A percentile compares a stretch with the other conserved stretches of the same genome.
These are phyloP conservation scores for Boechera stricta DNA, from an alignment of 345 rosid genomes.

Conservation along the genomic window DNA sequence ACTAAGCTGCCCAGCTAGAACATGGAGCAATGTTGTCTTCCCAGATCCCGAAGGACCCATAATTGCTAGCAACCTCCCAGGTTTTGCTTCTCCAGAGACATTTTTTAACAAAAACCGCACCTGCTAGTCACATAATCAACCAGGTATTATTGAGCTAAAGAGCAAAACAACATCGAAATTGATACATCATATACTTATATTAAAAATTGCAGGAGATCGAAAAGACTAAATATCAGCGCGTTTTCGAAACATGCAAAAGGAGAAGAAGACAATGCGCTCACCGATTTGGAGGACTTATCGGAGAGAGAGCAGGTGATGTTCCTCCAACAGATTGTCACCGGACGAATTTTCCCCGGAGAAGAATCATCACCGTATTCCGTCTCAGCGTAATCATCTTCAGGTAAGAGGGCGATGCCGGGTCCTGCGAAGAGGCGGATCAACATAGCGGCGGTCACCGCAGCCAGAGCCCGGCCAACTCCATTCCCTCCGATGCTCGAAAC, in stretches of 20 bases:
- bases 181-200: neutral
- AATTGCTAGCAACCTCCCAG: slow-evolving; percentile 88
- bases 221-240: too few species aligned
- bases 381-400: slow-evolving; percentile 45
- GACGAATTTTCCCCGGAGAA: slow-evolving; percentile 62
- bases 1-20: slow-evolving; percentile 80
- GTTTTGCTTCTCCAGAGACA: slow-evolving; percentile 92
- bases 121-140: slow-evolving; percentile 46
- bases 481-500: slow-evolving; percentile 69
- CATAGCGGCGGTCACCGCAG: slow-evolving; percentile 80
- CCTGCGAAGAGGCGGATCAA: slow-evolving; percentile 79
- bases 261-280: slow-evolving; percentile 42
- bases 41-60: slow-evolving; percentile 99
- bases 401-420: slow-evolving; percentile 70
- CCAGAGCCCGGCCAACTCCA: slow-evolving; percentile 67
- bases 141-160: slow-evolving; percentile 24
- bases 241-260: slow-evolving; percentile 29
- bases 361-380: slow-evolving; percentile 48
- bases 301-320: slow-evolving; percentile 85
- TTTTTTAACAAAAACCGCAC: slow-evolving; percentile 83
- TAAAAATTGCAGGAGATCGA: too few species aligned
- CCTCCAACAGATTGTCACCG: slow-evolving; percentile 82
- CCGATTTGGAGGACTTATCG: slow-evolving; percentile 76
- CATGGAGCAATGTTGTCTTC: slow-evolving; percentile 90
- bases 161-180: neutral